Percentiles rank a stretch among this genome's conserved stretches.
These are phyloP conservation scores for Tolypocladium pustulatum DNA, from an alignment of 2,329 filamentous ascomycete species.

Conservation along the genomic window DNA sequence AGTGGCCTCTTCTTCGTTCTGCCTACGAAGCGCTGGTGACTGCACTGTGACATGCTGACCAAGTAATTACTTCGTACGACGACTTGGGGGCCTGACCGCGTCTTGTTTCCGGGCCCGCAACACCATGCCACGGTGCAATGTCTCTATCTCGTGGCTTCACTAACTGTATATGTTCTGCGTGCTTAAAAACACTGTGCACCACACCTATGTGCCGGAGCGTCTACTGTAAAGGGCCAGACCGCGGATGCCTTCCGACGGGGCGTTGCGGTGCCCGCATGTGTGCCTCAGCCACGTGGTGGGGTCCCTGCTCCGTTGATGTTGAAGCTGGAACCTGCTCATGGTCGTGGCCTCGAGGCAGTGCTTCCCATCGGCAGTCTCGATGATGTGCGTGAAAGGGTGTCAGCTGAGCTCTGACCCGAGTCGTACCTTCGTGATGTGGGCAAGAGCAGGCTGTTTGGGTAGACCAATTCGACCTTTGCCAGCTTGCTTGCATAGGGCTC, in stretches of 20 bases:
- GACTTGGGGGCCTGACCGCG: not conserved
- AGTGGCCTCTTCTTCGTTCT: not conserved
- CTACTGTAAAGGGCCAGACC: not conserved
- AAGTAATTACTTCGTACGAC: not conserved
- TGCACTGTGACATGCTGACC: not conserved
- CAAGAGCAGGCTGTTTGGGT: not conserved
- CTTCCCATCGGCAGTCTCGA: not conserved
- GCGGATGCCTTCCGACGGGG: not conserved
- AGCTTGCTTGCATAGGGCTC: not conserved
- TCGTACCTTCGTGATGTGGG: not conserved
- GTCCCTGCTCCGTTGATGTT: conserved; percentile 1
- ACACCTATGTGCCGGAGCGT: not conserved
- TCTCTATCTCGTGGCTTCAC: not conserved
- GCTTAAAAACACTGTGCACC: not conserved
- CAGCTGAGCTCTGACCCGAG: not conserved
- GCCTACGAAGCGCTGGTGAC: not conserved
- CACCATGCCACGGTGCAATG: not conserved
- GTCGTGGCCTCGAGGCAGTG: not conserved
- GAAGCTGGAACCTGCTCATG: not conserved
- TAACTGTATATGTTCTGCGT: not conserved
- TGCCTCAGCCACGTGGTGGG: conserved; percentile 3
- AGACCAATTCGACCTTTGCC: not conserved
- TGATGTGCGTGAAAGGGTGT: not conserved
- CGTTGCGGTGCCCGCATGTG: not conserved
- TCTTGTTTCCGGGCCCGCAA: not conserved